phyloP scores from a whole-genome alignment of 2,329 filamentous ascomycete genomes.

The Nigrograna mackinnonii region DNA sequence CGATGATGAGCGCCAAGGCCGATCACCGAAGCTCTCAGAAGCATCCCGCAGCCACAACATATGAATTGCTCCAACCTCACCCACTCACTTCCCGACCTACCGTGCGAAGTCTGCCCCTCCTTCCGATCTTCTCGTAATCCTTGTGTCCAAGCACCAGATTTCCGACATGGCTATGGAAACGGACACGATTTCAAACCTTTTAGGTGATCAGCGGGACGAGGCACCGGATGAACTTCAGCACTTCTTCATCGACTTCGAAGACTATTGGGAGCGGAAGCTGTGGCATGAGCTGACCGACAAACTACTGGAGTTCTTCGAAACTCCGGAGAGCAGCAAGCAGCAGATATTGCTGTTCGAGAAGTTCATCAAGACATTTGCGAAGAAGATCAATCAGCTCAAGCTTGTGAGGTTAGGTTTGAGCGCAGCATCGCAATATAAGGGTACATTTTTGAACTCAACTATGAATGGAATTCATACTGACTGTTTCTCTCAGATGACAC shows the following conservation, averaged over 20 bases:
- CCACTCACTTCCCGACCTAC: constrained; percentile 7
- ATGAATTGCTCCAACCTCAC: constrained; percentile 3
- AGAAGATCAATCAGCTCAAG: constrained; percentile 99
- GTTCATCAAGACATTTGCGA: constrained; percentile 94
- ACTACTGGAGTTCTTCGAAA: constrained; percentile 84
- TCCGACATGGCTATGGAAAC: constrained; percentile 68
- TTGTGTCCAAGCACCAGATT: not conserved
- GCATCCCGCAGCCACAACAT: constrained; percentile 15
- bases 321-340: constrained; percentile 78
- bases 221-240: constrained; percentile 87
- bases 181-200: constrained; percentile 89
- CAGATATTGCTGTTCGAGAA: constrained; percentile 89
- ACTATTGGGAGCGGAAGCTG: constrained; percentile 96
- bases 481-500: constrained; percentile 69
- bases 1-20: constrained; percentile 14
- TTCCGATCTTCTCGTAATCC: constrained; percentile 4
- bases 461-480: not conserved
- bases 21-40: constrained; percentile 17
- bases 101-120: too few species aligned
- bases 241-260: constrained; percentile 89
- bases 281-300: constrained; percentile 98
- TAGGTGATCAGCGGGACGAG: constrained; percentile 84
- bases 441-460: constrained; percentile 66
- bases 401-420: constrained; percentile 88
- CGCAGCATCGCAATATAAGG: constrained; percentile 81